phyloP scores from a whole-genome alignment of 2,329 filamentous ascomycete species.

The Fonsecaea nubica region DNA sequence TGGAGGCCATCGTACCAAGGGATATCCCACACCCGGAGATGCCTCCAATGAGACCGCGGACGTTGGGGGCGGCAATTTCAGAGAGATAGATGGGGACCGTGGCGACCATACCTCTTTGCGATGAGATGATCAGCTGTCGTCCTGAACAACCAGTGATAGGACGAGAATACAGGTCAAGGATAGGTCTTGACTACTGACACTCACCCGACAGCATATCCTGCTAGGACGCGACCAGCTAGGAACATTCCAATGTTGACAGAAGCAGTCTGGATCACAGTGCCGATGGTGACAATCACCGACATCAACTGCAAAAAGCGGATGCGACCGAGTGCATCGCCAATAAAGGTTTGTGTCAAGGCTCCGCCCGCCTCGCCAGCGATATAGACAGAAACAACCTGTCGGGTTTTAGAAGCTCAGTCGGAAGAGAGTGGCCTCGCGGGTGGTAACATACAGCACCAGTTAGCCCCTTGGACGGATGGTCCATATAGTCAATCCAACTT shows the following conservation, averaged over 20 bases:
- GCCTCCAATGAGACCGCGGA: slow-evolving; percentile 76
- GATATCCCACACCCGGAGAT: slow-evolving; percentile 86
- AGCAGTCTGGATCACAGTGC: slow-evolving; percentile 70
- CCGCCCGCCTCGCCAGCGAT: slow-evolving; percentile 66
- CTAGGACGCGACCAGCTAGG: slow-evolving; percentile 74
- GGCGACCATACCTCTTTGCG: slow-evolving; percentile 35
- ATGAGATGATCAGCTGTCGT: neutral
- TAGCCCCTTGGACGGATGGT: slow-evolving; percentile 60
- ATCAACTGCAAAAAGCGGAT: slow-evolving; percentile 60
- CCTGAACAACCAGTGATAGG: slow-evolving; percentile 60
- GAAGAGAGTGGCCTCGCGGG: neutral
- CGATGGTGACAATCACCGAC: slow-evolving; percentile 73
- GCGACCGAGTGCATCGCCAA: slow-evolving; percentile 61
- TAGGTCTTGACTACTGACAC: slow-evolving; percentile 54
- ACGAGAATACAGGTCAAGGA: slow-evolving; percentile 71
- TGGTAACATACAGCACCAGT: slow-evolving; percentile 58
- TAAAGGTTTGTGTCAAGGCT: slow-evolving; percentile 59
- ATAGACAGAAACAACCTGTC: slow-evolving; percentile 62
- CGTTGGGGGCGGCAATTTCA: slow-evolving; percentile 60
- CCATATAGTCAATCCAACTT: slow-evolving; percentile 67
- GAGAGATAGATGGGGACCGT: slow-evolving; percentile 39
- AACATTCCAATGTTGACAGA: slow-evolving; percentile 64
- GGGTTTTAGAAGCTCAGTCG: neutral
- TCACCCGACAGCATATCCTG: slow-evolving; percentile 79
- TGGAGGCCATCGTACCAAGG: slow-evolving; percentile 75